A percentile compares a stretch with the other conserved stretches of the same genome.
These are phyloP conservation scores for Arctostaphylos glauca DNA, from an alignment of 148 eudicot genomes.

Conservation along the genomic window DNA sequence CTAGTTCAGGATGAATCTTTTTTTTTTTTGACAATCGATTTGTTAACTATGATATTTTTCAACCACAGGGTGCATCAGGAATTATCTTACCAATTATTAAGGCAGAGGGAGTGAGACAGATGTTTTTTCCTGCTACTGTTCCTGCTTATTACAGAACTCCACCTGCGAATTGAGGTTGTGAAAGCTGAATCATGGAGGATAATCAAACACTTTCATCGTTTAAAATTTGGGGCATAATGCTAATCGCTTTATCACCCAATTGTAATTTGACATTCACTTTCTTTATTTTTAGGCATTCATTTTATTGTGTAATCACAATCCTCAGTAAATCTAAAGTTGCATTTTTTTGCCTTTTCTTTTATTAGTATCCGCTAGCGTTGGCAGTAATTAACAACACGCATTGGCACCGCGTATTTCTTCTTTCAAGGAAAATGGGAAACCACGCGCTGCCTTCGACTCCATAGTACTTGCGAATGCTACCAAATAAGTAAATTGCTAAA, in stretches of 20 bases:
- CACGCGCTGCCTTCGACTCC: too few relatives aligned
- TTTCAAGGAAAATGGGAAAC: too few relatives aligned
- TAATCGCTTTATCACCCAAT: background rate
- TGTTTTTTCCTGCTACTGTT: conserved; percentile 89
- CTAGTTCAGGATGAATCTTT: background rate
- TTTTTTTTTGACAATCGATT: background rate
- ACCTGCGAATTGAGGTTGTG: conserved; percentile 31
- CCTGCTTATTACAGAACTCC: conserved; percentile 90
- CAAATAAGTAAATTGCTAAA: too few relatives aligned
- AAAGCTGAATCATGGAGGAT: background rate
- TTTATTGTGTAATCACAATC: background rate
- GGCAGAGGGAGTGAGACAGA: conserved; percentile 91
- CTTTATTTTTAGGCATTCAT: conserved; percentile 4
- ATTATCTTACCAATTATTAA: conserved; percentile 86
- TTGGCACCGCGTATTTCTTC: too few relatives aligned
- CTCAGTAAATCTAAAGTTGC: background rate
- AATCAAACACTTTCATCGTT: background rate
- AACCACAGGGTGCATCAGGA: conserved; percentile 72
- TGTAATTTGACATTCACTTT: background rate
- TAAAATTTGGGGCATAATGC: background rate
- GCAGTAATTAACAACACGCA: too few relatives aligned
- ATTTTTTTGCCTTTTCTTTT: background rate
- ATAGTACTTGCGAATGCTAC: too few relatives aligned
- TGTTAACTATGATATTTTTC: background rate
- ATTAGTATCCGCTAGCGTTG: too few relatives aligned